Conservation (phyloP, 441 rosid species). For the Populus trichocarpa region DNA sequence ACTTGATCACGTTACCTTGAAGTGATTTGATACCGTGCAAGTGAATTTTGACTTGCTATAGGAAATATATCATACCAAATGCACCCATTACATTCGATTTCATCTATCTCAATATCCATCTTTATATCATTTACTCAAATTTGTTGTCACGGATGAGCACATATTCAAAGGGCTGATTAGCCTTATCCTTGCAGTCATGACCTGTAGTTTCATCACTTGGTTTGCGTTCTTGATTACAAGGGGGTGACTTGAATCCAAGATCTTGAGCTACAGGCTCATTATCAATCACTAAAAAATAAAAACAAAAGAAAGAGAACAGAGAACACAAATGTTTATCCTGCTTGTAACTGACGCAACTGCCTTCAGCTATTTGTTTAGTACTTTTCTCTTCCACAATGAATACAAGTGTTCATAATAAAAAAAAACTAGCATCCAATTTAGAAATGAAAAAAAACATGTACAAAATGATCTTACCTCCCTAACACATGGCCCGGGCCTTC, state of each 20-base stretch:
- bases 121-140: not conserved
- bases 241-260: not conserved
- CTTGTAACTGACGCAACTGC: not conserved
- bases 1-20: not conserved
- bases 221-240: not conserved
- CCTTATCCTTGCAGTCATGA: not conserved
- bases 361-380: not conserved
- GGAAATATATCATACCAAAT: not conserved
- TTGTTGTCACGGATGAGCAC: not conserved
- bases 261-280: not conserved
- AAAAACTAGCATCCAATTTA: not conserved
- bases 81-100: not conserved
- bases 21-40: not conserved
- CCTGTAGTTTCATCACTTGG: not conserved
- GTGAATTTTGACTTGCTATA: not conserved
- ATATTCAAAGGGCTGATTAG: not conserved
- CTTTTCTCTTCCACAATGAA: too few relatives aligned
- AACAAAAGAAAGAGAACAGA: not conserved
- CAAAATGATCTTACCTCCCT: slow-evolving; percentile 24
- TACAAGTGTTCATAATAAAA: too few relatives aligned
- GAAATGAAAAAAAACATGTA: not conserved
- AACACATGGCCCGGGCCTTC: slow-evolving; percentile 16
- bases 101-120: not conserved
- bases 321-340: not conserved
- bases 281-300: too few relatives aligned